Evolutionary conservation across 352 stramenopile species (phyloP).

Genomic region (Globisporangium cederbergense): DNA sequence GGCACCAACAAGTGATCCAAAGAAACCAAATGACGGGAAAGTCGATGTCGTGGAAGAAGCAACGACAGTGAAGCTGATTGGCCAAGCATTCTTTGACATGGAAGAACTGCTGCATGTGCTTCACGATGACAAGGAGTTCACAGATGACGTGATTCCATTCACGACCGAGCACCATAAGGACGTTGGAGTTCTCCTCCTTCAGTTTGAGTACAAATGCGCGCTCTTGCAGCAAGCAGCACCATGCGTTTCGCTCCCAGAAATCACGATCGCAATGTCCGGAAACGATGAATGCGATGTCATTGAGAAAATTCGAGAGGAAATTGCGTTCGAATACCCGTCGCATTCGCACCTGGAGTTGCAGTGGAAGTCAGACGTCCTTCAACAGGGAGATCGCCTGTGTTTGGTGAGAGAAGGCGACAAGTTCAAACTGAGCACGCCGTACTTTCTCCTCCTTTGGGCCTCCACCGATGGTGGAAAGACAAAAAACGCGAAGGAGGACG

Average conservation of each 20-base stretch:
- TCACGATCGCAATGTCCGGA: constrained; percentile 31
- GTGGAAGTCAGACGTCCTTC: constrained; percentile 28
- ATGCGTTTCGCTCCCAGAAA: constrained; percentile 5
- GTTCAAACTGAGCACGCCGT: constrained; percentile 38
- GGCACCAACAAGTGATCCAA: background rate
- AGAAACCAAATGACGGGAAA: constrained; percentile 1
- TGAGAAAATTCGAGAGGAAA: constrained; percentile 17
- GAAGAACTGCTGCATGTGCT: constrained; percentile 37
- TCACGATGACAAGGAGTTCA: constrained; percentile 38
- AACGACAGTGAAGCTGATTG: constrained; percentile 32
- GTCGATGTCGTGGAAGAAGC: background rate
- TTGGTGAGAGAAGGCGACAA: constrained; percentile 39
- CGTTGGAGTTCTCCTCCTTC: constrained; percentile 33
- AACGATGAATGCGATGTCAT: constrained; percentile 20
- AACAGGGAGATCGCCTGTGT: constrained; percentile 33
- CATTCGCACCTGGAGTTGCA: constrained; percentile 33
- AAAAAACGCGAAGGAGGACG: constrained; percentile 3
- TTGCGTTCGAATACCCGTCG: constrained; percentile 36
- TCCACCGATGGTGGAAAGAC: constrained; percentile 5
- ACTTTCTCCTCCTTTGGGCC: constrained; percentile 44
- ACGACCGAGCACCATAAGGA: constrained; percentile 32
- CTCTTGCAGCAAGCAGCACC: constrained; percentile 26
- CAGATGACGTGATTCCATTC: constrained; percentile 38
- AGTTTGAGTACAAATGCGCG: constrained; percentile 50
- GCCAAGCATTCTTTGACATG: constrained; percentile 43